A percentile compares a stretch with the other conserved stretches of the same genome.
phyloP scores from a whole-genome alignment of 2,329 filamentous ascomycete genomes.

The Penicillium sp. region DNA sequence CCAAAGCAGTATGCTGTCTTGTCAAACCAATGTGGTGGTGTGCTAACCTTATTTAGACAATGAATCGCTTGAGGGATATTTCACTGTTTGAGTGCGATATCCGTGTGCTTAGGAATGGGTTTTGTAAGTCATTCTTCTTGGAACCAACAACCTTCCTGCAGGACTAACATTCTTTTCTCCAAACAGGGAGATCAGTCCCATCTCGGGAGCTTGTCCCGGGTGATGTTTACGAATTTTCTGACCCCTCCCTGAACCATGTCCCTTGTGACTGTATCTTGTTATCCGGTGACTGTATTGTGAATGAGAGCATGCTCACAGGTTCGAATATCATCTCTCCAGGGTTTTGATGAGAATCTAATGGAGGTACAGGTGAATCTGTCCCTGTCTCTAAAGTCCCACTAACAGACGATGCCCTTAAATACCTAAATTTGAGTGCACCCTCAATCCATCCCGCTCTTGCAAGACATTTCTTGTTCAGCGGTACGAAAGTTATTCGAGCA shows the following conservation, averaged over 20 bases:
- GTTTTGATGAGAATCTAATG: slow-evolving; percentile 12
- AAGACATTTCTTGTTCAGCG: slow-evolving; percentile 87
- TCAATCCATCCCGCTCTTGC: slow-evolving; percentile 75
- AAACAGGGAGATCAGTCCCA: slow-evolving; percentile 68
- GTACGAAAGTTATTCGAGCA: slow-evolving; percentile 88
- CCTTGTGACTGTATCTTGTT: slow-evolving; percentile 87
- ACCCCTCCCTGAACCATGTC: slow-evolving; percentile 77
- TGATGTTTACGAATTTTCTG: slow-evolving; percentile 92
- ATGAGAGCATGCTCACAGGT: slow-evolving; percentile 95
- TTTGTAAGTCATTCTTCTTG: too few species aligned
- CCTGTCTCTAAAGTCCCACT: slow-evolving; percentile 87
- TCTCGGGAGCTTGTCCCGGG: slow-evolving; percentile 87
- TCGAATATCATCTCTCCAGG: slow-evolving; percentile 11
- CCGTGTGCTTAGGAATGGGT: slow-evolving; percentile 82
- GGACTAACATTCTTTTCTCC: too few species aligned
- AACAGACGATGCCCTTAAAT: slow-evolving; percentile 66
- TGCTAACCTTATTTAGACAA: too few species aligned
- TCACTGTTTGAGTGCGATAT: slow-evolving; percentile 93
- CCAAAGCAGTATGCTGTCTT: too few species aligned
- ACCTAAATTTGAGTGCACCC: slow-evolving; percentile 68
- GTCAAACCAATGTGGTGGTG: too few species aligned
- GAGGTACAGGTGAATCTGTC: slow-evolving; percentile 74
- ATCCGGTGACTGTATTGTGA: slow-evolving; percentile 93
- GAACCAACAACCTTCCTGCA: too few species aligned
- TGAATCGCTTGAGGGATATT: slow-evolving; percentile 80